Evolutionary conservation across 495 filamentous ascomycete genomes (phyloP).

Genomic region (Penicillium atrosanguineum): DNA sequence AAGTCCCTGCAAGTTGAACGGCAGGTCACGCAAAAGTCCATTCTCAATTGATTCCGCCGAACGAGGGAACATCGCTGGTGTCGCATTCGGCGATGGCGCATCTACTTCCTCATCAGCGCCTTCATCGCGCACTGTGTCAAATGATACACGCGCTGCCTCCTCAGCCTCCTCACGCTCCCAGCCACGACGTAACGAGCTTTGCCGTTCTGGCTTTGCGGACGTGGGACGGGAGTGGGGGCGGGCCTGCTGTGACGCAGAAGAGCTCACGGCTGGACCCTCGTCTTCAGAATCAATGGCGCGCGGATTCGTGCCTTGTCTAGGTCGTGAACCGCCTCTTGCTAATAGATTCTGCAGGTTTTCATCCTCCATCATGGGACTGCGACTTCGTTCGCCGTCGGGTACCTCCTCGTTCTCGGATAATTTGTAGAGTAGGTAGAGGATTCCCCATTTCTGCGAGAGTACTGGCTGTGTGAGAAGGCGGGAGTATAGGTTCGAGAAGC

Average conservation of each 20-base stretch:
- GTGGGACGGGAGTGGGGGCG: slow-evolving; percentile 3
- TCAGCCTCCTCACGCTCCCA: slow-evolving; percentile 19
- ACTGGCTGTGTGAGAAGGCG: slow-evolving; percentile 85
- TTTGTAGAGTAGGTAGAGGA: slow-evolving; percentile 84
- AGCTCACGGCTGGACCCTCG: slow-evolving; percentile 44
- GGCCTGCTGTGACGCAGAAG: slow-evolving; percentile 42
- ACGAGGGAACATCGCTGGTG: slow-evolving; percentile 1
- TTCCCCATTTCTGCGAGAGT: slow-evolving; percentile 92
- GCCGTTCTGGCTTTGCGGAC: slow-evolving; percentile 21
- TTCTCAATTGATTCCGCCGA: slow-evolving; percentile 64
- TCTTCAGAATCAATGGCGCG: slow-evolving; percentile 32
- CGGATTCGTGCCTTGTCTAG: slow-evolving; percentile 18
- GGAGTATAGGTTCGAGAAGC: slow-evolving; percentile 85
- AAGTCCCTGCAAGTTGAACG: slow-evolving; percentile 91
- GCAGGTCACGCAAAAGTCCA: slow-evolving; percentile 81
- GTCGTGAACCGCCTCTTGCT: slow-evolving; percentile 23
- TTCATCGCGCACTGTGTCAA: slow-evolving; percentile 17
- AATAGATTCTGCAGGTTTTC: slow-evolving; percentile 38
- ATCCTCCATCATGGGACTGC: slow-evolving; percentile 42
- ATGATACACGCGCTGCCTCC: slow-evolving; percentile 6
- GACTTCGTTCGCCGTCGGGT: slow-evolving; percentile 30
- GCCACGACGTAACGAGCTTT: slow-evolving; percentile 27
- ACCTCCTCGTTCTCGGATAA: slow-evolving; percentile 59
- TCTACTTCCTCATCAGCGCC: slow-evolving; percentile 17
- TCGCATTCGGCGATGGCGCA: slow-evolving; percentile 17